Conservation (phyloP, 2,329 filamentous ascomycete species). For the Gnomoniopsis sp. region DNA sequence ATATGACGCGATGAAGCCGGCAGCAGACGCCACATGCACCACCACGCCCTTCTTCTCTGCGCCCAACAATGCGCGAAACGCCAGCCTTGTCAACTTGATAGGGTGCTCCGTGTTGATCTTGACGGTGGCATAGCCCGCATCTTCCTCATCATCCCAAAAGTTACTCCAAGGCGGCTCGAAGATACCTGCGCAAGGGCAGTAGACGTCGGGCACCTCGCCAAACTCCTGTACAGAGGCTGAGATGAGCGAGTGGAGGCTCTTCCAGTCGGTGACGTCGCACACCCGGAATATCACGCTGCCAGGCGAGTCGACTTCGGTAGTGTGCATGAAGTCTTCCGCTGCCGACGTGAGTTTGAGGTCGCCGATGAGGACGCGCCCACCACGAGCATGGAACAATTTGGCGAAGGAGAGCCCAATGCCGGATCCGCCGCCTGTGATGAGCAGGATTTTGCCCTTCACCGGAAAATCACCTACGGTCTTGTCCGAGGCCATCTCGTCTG, state of each 20-base stretch:
- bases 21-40: not conserved
- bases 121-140: conserved; percentile 27
- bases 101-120: conserved; percentile 35
- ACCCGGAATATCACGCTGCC: conserved; percentile 5
- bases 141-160: conserved; percentile 34
- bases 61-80: conserved; percentile 27
- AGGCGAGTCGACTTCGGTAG: not conserved
- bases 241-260: conserved; percentile 2
- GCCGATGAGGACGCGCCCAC: conserved; percentile 11
- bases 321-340: conserved; percentile 3
- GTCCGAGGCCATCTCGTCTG: not conserved
- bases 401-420: conserved; percentile 16
- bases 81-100: conserved; percentile 36
- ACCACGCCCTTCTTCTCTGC: conserved; percentile 33
- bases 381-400: conserved; percentile 8
- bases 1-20: not conserved
- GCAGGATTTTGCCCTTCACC: conserved; percentile 9
- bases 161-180: conserved; percentile 34
- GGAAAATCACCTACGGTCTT: not conserved
- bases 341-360: conserved; percentile 9
- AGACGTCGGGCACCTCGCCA: conserved; percentile 32
- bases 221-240: conserved; percentile 5
- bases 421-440: conserved; percentile 16
- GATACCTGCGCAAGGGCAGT: conserved; percentile 33
- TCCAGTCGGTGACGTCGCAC: conserved; percentile 12